Percentiles rank a stretch among this genome's conserved stretches.
Conservation (phyloP, 345 rosid genomes). For the Rubroshorea leprosula region DNA sequence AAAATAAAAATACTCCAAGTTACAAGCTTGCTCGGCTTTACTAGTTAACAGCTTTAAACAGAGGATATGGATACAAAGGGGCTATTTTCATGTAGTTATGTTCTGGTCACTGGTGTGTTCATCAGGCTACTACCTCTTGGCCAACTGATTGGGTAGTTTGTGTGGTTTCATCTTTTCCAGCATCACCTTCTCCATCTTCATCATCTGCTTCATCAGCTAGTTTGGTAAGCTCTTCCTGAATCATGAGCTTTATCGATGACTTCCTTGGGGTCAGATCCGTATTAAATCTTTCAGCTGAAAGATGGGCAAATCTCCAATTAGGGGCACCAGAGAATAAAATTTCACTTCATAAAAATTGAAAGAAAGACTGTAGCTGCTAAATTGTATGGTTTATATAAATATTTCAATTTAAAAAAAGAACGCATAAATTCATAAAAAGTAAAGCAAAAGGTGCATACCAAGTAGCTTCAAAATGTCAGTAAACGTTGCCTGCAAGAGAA, state of each 20-base stretch:
- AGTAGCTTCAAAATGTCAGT: conserved; percentile 78
- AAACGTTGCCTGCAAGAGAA: conserved; percentile 83
- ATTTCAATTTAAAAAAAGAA: too few species aligned
- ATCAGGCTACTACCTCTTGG: conserved; percentile 41
- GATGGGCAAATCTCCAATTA: conserved; percentile 8
- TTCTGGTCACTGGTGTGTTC: conserved; percentile 1
- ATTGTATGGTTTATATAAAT: too few species aligned
- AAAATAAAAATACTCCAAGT: background rate
- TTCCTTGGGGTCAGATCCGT: conserved; percentile 49
- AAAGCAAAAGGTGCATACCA: conserved; percentile 42
- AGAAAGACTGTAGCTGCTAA: too few species aligned
- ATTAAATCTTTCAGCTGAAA: conserved; percentile 48
- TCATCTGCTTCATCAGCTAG: conserved; percentile 71
- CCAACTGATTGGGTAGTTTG: conserved; percentile 15
- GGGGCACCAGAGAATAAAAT: background rate
- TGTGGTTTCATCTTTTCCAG: conserved; percentile 31
- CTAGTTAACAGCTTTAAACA: conserved; percentile 11
- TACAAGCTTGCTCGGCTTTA: conserved; percentile 22
- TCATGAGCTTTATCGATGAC: conserved; percentile 66
- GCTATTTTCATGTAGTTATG: conserved; percentile 10
- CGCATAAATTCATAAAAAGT: background rate
- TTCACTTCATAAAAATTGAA: background rate
- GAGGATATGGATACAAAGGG: conserved; percentile 9
- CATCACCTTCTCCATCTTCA: conserved; percentile 52
- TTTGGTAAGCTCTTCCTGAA: conserved; percentile 88